phyloP scores from a whole-genome alignment of 768 basidiomycete genomes.

The Boletus rubroflammeus region DNA sequence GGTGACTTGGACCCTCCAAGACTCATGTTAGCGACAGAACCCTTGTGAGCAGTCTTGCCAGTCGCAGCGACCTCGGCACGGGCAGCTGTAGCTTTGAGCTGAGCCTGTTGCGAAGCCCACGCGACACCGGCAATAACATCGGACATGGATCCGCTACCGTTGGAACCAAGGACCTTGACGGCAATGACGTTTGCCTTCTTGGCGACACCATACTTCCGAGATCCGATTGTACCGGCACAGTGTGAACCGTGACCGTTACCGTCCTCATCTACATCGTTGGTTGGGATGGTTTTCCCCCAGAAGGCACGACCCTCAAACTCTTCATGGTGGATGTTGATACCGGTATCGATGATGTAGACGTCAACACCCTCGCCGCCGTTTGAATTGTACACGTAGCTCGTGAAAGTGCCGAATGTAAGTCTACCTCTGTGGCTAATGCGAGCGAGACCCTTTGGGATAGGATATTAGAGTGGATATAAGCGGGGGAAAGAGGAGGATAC shows the following conservation, averaged over 20 bases:
- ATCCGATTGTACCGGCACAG: slow-evolving; percentile 96
- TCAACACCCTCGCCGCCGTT: slow-evolving; percentile 91
- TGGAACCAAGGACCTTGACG: slow-evolving; percentile 91
- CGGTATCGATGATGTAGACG: slow-evolving; percentile 85
- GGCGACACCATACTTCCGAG: slow-evolving; percentile 89
- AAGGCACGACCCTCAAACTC: slow-evolving; percentile 87
- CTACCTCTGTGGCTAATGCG: slow-evolving; percentile 84
- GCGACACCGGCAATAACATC: slow-evolving; percentile 88
- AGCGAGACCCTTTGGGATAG: slow-evolving; percentile 78
- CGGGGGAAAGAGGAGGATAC: slow-evolving; percentile 39
- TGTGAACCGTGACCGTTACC: slow-evolving; percentile 96
- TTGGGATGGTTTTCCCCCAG: slow-evolving; percentile 93
- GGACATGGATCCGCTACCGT: slow-evolving; percentile 92
- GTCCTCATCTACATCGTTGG: slow-evolving; percentile 80
- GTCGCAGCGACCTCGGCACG: slow-evolving; percentile 63
- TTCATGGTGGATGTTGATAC: slow-evolving; percentile 80
- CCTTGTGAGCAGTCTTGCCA: slow-evolving; percentile 83
- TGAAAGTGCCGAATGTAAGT: slow-evolving; percentile 80
- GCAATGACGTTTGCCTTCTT: slow-evolving; percentile 88
- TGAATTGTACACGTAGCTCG: slow-evolving; percentile 67
- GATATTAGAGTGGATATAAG: slow-evolving; percentile 11
- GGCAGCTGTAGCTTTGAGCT: slow-evolving; percentile 55
- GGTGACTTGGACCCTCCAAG: slow-evolving; percentile 93
- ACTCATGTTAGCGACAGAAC: slow-evolving; percentile 96
- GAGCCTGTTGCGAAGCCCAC: slow-evolving; percentile 63